Base-by-base conservation (phyloP, 306 rosid species). In the Gleditsia sinensis region DNA sequence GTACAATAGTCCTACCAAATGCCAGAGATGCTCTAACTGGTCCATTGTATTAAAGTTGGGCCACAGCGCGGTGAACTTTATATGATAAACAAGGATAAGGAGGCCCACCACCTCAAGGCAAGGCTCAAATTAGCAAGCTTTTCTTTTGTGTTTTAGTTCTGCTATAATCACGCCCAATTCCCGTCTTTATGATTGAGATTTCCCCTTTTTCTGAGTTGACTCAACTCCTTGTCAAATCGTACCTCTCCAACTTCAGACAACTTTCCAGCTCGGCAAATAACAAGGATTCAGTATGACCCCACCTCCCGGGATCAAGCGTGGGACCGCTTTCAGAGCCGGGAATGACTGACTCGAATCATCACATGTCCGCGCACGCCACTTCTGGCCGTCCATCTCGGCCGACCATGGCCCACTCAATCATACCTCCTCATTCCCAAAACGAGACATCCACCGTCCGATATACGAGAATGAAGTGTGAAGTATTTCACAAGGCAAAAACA, bases 221-320 rank as follows among this genome's bases (percentile, higher is more conserved):
- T 49, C 60, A n/a, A n/a, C 14, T 39, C 9, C 14, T n/a, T 7
- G 4, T 49, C 32, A 25, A 12, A 36, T 46, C 55, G 7, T 25
- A 43, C 28, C 21, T 9, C 39, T 24, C 19, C 25, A 54, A 63
- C 66, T 14, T 28, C 49, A 39, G 61, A 57, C 76, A 69, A 16
- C 59, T 71, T 76, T 76, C 59, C 81, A 70, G 57, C 78, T 36
- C 32, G n/a, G n/a, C n/a, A n/a, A n/a, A n/a, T n/a, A n/a, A n/a
- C n/a, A n/a, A n/a, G n/a, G n/a, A n/a, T n/a, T n/a, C n/a, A n/a
- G n/a, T n/a, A n/a, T n/a, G n/a, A n/a, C n/a, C n/a, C n/a, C n/a
- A n/a, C n/a, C n/a, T n/a, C n/a, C n/a, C n/a, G n/a, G n/a, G n/a
- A n/a, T n/a, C n/a, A n/a, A n/a, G n/a, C n/a, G 0, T 1, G 51